Evolutionary conservation across 2,329 filamentous ascomycete genomes (phyloP), one percentile per base, ranked within the genome.

Genomic region (Mollisia scopiformis): DNA sequence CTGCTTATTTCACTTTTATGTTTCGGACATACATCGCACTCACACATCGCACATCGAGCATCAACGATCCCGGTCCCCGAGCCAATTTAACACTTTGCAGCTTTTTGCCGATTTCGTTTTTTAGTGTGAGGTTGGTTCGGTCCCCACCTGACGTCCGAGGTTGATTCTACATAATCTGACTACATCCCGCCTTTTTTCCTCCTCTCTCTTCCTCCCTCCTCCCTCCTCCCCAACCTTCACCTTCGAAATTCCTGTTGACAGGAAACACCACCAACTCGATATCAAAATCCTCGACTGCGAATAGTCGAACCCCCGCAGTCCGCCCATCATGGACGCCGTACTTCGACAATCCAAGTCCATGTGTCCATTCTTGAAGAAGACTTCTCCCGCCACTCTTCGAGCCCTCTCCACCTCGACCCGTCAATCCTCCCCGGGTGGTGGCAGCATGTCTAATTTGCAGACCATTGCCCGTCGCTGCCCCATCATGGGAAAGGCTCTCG

Each of bases 401-500:
- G 90, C 93, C 61, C 86, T 99, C 74, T 96, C 91, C 52, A 92
- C 89, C 62, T 84, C 79, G 74, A 85, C 79, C 73, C 84, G 81
- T 69, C 66, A 71, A 35, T 71, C 84, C 64, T 90, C 90, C 57
- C 89, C 88, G 59, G 91, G 93, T 72, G 94, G 93, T 68, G 92
- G 93, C 72, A 92, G 92, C 78, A 97, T 98, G 87, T 97, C 93
- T 73, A 98, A 97, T 80, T 85, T 99, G 72, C 95, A 98, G 82
- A 87, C 95, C 69, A 88, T 96, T 73, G 95, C 92, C 72, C 89
- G 93, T 74, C 92, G 94, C 77, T 99, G 95, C 85, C 95, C 95
- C 61, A 90, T 99, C 77, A 99, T 99, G 95, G 94, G 93, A 77
- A 96, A 97, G 84, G 95, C 95, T 43, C 86, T 99, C 76, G 91